A percentile compares a stretch with the other conserved stretches of the same genome.
These are phyloP conservation scores for Circinella umbellata DNA, from an alignment of 371 early-diverging fungal species.

Conservation along the genomic window DNA sequence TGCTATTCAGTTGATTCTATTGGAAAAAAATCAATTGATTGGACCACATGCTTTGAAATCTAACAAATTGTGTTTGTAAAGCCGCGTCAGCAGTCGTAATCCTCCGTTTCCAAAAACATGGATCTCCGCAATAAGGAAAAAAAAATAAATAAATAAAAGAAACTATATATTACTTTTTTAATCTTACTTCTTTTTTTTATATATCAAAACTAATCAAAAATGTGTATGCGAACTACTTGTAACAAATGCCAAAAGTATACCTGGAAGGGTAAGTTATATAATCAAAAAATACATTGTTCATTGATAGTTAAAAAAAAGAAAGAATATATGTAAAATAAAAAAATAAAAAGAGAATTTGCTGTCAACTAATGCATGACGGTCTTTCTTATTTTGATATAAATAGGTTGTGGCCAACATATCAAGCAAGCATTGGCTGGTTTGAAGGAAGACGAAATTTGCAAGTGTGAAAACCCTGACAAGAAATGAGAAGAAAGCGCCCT, in stretches of 20 bases:
- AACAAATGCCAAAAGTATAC: conserved; percentile 29
- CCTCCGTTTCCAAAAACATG: neutral
- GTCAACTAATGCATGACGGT: neutral
- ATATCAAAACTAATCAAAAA: conserved; percentile 7
- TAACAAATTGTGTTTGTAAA: neutral
- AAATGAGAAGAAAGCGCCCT: conserved; percentile 8
- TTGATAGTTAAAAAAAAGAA: too few relatives aligned
- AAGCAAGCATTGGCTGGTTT: conserved; percentile 36
- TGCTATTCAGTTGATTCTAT: neutral
- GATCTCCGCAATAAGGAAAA: conserved; percentile 14
- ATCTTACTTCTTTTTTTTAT: neutral
- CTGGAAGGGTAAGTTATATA: conserved; percentile 31
- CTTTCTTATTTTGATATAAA: neutral
- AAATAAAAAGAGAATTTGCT: too few relatives aligned
- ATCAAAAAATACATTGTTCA: neutral
- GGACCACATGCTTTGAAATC: neutral
- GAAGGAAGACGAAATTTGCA: conserved; percentile 30
- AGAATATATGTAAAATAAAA: too few relatives aligned
- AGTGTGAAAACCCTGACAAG: conserved; percentile 24
- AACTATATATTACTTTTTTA: neutral
- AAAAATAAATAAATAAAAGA: neutral
- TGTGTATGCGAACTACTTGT: conserved; percentile 35
- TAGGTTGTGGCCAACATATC: conserved; percentile 37
- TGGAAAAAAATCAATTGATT: neutral
- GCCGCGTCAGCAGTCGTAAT: conserved; percentile 26